Percentiles rank a stretch among this genome's conserved stretches.
Evolutionary conservation across 1,284 basidiomycete species (phyloP).

Genomic region (Pseudozyma thailandica): DNA sequence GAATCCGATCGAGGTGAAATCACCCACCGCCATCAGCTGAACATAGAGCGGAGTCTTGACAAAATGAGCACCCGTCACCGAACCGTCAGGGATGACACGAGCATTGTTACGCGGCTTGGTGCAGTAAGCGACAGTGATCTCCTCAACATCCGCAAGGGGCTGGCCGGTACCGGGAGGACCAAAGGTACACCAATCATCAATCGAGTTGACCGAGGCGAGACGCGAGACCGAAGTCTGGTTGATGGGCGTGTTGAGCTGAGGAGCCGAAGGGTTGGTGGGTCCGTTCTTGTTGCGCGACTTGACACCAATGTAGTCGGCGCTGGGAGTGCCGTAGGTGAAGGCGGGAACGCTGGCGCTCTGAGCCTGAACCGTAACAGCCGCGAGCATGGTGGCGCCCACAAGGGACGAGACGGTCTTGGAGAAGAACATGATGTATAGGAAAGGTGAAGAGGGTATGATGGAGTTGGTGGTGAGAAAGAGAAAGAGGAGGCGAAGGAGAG

Average conservation of each 20-base stretch:
- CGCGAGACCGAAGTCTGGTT: constrained; percentile 65
- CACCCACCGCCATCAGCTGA: constrained; percentile 70
- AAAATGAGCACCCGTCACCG: constrained; percentile 65
- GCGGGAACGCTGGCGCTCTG: constrained; percentile 22
- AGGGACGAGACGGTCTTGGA: constrained; percentile 44
- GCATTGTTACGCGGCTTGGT: constrained; percentile 71
- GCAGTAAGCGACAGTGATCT: constrained; percentile 79
- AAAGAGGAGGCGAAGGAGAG: not conserved
- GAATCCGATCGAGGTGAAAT: constrained; percentile 66
- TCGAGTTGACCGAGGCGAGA: constrained; percentile 63
- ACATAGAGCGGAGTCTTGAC: constrained; percentile 69
- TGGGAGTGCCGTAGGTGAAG: constrained; percentile 62
- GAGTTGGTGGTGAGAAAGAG: constrained; percentile 7
- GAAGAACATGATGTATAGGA: constrained; percentile 36
- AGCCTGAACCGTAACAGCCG: constrained; percentile 19
- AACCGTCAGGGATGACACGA: constrained; percentile 67
- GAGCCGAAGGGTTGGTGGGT: constrained; percentile 59
- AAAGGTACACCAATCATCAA: constrained; percentile 68
- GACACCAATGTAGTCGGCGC: constrained; percentile 56
- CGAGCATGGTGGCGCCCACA: constrained; percentile 30
- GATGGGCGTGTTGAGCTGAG: constrained; percentile 62
- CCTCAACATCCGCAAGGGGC: constrained; percentile 76
- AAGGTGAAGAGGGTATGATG: not conserved
- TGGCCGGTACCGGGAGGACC: constrained; percentile 68
- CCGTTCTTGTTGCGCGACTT: constrained; percentile 49